Conservation (phyloP, 768 basidiomycete species). For the Neoboletus magnificus region DNA sequence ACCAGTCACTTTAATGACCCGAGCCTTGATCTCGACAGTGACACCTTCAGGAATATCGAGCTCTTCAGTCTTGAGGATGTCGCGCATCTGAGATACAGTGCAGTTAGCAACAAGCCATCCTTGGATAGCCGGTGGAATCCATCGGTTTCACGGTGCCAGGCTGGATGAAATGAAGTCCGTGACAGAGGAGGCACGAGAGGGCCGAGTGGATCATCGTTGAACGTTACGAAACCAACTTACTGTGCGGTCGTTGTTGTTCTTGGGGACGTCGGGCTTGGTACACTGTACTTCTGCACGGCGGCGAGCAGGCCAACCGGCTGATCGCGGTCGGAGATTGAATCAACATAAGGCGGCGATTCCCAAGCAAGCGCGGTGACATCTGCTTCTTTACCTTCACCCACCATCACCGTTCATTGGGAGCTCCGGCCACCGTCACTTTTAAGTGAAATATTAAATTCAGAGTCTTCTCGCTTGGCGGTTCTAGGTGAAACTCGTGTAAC, state of each 20-base stretch:
- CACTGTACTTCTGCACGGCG: background rate
- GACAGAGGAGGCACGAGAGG: background rate
- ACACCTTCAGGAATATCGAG: slow-evolving; percentile 85
- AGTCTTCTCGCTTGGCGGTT: slow-evolving; percentile 28
- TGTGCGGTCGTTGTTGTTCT: slow-evolving; percentile 26
- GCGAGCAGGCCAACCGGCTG: slow-evolving; percentile 18
- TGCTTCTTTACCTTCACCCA: slow-evolving; percentile 45
- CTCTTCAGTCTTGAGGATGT: slow-evolving; percentile 91
- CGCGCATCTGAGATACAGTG: slow-evolving; percentile 66
- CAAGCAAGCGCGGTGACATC: slow-evolving; percentile 18
- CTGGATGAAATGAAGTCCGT: slow-evolving; percentile 1
- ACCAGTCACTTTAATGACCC: slow-evolving; percentile 87
- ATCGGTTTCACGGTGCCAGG: slow-evolving; percentile 17
- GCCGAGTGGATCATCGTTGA: background rate
- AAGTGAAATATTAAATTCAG: slow-evolving; percentile 49
- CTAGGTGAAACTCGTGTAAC: slow-evolving; percentile 35
- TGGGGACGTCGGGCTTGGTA: slow-evolving; percentile 19
- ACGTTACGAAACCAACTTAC: slow-evolving; percentile 21
- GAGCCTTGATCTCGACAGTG: slow-evolving; percentile 83
- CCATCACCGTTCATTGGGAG: slow-evolving; percentile 41
- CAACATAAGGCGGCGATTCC: slow-evolving; percentile 23
- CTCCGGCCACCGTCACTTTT: slow-evolving; percentile 41
- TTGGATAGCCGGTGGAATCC: slow-evolving; percentile 36
- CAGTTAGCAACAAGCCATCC: slow-evolving; percentile 33
- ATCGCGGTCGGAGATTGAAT: slow-evolving; percentile 38